Conservation (phyloP, 1,139 yeast genomes). For the Suhomyces terraborum region DNA sequence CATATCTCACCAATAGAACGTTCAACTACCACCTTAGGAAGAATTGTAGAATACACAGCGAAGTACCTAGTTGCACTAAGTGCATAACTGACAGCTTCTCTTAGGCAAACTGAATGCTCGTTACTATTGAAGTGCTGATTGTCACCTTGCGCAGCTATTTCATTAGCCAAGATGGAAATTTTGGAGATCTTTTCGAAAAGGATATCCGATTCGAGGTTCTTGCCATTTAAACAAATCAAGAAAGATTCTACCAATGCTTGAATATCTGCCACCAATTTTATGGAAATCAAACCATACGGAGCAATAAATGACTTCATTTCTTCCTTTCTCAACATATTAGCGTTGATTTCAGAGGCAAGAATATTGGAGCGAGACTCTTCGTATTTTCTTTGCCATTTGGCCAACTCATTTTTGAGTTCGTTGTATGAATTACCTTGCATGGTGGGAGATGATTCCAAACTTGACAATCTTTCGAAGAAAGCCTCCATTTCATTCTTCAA, state of each 20-base stretch:
- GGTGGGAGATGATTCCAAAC: conserved; percentile 23
- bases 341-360: conserved; percentile 27
- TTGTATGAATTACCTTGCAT: conserved; percentile 14
- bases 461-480: conserved; percentile 34
- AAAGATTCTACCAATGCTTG: conserved; percentile 52
- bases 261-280: conserved; percentile 46
- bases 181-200: conserved; percentile 59
- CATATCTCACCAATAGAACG: conserved; percentile 78
- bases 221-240: conserved; percentile 36
- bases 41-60: conserved; percentile 59
- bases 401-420: conserved; percentile 34
- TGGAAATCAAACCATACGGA: conserved; percentile 48
- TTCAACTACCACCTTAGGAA: conserved; percentile 75
- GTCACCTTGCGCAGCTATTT: conserved; percentile 50
- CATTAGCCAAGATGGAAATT: conserved; percentile 52
- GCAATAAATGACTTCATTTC: conserved; percentile 37
- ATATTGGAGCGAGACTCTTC: conserved; percentile 42
- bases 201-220: conserved; percentile 37
- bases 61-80: conserved; percentile 80
- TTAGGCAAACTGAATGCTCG: conserved; percentile 45
- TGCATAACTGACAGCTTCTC: conserved; percentile 74
- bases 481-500: conserved; percentile 25
- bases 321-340: conserved; percentile 25
- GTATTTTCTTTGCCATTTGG: conserved; percentile 50
- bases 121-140: conserved; percentile 35